Conservation (phyloP, 345 rosid species). For the Eucalyptus guilfoylei region DNA sequence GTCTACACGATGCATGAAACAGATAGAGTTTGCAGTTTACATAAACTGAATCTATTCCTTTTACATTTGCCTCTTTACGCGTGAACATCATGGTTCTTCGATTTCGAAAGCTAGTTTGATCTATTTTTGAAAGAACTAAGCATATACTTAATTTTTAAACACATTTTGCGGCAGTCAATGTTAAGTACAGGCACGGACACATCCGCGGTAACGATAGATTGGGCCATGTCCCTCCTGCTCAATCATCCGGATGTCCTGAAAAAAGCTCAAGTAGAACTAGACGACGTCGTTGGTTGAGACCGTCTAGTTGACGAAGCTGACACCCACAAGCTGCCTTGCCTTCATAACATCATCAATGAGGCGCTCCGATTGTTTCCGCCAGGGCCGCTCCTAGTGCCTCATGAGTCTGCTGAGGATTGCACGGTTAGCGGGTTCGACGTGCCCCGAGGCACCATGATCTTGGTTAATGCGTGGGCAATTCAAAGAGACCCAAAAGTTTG, state of each 20-base stretch:
- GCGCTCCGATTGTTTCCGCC: background rate
- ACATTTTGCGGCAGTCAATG: background rate
- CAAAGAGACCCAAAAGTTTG: background rate
- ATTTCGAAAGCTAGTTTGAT: background rate
- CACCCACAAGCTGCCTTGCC: background rate
- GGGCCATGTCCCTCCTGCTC: conserved; percentile 12
- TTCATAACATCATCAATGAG: conserved; percentile 2
- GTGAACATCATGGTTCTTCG: background rate
- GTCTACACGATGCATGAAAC: too few species aligned
- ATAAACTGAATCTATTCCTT: background rate
- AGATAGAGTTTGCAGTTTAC: too few species aligned
- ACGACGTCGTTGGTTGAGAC: background rate
- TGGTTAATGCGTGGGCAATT: conserved; percentile 2
- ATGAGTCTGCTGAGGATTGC: conserved; percentile 5
- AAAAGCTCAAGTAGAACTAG: conserved; percentile 2
- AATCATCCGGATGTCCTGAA: background rate
- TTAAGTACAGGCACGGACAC: conserved; percentile 6
- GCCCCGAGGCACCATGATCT: conserved; percentile 1
- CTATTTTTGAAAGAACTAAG: background rate
- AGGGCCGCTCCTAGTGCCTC: background rate
- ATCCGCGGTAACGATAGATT: background rate
- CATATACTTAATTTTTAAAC: too few species aligned
- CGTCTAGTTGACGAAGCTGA: conserved; percentile 1
- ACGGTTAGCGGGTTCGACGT: background rate
- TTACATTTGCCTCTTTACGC: background rate